phyloP scores from a whole-genome alignment of 163 green algal genomes.

The Volvox carteri region DNA sequence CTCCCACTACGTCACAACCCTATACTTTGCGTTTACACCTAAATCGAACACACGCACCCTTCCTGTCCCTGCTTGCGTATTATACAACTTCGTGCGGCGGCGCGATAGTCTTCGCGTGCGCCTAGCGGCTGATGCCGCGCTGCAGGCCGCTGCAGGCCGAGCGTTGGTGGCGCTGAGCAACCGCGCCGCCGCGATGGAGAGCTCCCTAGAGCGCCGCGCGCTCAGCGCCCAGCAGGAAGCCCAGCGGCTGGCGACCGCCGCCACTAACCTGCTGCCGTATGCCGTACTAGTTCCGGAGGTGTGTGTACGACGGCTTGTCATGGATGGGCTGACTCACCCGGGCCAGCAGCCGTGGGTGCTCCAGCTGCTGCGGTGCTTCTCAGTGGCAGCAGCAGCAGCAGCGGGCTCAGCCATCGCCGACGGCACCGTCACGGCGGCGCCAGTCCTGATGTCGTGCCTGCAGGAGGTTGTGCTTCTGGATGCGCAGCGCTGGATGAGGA shows the following conservation, averaged over 20 bases:
- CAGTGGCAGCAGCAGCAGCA: neutral
- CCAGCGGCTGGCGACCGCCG: constrained; percentile 24
- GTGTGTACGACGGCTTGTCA: constrained; percentile 22
- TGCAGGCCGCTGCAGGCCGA: constrained; percentile 18
- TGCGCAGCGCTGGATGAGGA: neutral
- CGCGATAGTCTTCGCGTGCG: neutral
- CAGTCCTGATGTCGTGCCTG: constrained; percentile 1
- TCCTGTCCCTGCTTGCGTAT: too few relatives aligned
- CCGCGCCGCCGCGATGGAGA: constrained; percentile 31
- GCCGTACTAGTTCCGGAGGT: constrained; percentile 23
- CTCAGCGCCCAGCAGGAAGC: constrained; percentile 16
- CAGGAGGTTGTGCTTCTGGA: neutral
- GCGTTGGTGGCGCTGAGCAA: constrained; percentile 47
- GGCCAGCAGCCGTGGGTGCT: constrained; percentile 50
- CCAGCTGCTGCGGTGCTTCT: constrained; percentile 52
- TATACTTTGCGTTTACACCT: too few relatives aligned
- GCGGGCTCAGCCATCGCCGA: neutral
- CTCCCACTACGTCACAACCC: too few relatives aligned
- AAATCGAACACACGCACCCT: too few relatives aligned
- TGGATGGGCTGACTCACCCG: constrained; percentile 37
- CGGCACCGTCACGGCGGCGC: neutral
- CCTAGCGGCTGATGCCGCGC: constrained; percentile 2
- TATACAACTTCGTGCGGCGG: too few relatives aligned
- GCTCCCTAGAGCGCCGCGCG: constrained; percentile 31
- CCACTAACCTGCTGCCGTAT: constrained; percentile 31